Conservation (phyloP, 345 rosid species). For the Citrus inodora region DNA sequence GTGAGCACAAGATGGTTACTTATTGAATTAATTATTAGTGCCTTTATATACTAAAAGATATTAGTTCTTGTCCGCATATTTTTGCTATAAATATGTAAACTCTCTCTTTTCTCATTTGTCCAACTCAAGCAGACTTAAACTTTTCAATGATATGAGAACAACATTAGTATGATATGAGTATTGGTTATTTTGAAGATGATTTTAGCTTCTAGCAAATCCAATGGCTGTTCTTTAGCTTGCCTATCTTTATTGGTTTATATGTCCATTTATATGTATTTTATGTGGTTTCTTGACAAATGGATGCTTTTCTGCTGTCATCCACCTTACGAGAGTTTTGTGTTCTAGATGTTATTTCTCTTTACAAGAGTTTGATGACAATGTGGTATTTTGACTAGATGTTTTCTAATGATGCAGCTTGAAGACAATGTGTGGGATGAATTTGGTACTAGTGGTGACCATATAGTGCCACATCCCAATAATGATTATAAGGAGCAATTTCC, state of each 20-base stretch:
- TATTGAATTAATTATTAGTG: background rate
- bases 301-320: background rate
- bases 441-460: constrained; percentile 59
- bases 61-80: background rate
- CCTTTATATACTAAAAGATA: background rate
- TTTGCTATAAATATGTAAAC: background rate
- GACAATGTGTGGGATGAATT: constrained; percentile 53
- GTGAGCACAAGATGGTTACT: background rate
- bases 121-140: background rate
- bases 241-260: background rate
- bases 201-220: background rate
- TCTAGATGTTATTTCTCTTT: background rate
- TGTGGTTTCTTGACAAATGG: background rate
- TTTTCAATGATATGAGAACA: background rate
- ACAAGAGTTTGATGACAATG: background rate
- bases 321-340: background rate
- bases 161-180: background rate
- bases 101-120: background rate
- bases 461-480: constrained; percentile 54
- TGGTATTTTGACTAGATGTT: background rate
- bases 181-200: background rate
- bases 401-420: constrained; percentile 45
- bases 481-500: constrained; percentile 35
- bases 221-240: background rate
- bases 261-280: background rate